A percentile compares a stretch with the other conserved stretches of the same genome.
Conservation (phyloP, 31 red algal genomes). For the Porphyra umbilicalis region DNA sequence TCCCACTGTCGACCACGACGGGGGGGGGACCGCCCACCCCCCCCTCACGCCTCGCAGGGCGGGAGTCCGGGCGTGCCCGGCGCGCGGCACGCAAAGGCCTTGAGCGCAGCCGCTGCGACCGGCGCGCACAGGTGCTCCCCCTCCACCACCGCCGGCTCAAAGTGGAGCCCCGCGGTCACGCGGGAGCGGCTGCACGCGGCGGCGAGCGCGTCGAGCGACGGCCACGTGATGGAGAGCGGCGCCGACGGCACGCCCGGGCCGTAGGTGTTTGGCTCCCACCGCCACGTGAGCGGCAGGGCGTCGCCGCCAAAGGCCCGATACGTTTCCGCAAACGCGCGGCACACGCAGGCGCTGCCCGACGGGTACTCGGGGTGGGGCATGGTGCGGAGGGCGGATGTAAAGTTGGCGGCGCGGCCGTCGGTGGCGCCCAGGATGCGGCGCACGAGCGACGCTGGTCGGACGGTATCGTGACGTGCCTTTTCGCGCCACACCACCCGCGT, state of each 20-base stretch:
- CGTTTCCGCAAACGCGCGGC: constrained; percentile 7
- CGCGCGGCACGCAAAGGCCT: neutral
- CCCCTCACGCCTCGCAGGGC: neutral
- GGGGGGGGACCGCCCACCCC: no score
- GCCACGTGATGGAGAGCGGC: neutral
- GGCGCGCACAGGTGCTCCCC: neutral
- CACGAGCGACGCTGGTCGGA: constrained; percentile 9
- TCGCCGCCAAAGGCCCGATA: neutral
- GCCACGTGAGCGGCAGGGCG: neutral
- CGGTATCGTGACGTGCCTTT: constrained; percentile 7
- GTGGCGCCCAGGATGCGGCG: neutral
- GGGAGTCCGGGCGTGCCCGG: neutral
- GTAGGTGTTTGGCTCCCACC: neutral
- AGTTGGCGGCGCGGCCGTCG: constrained; percentile 1
- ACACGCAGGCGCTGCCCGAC: constrained; percentile 12
- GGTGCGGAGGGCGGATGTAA: constrained; percentile 16
- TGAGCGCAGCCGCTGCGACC: neutral
- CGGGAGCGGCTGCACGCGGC: neutral
- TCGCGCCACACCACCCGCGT: constrained; percentile 13
- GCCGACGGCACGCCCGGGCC: neutral
- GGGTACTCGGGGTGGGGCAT: constrained; percentile 46
- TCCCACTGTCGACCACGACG: no score
- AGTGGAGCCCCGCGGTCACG: neutral
- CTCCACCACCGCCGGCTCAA: neutral
- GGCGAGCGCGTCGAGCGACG: neutral